Conservation (phyloP, 768 basidiomycete species). For the Candolleomyces efflorescens region DNA sequence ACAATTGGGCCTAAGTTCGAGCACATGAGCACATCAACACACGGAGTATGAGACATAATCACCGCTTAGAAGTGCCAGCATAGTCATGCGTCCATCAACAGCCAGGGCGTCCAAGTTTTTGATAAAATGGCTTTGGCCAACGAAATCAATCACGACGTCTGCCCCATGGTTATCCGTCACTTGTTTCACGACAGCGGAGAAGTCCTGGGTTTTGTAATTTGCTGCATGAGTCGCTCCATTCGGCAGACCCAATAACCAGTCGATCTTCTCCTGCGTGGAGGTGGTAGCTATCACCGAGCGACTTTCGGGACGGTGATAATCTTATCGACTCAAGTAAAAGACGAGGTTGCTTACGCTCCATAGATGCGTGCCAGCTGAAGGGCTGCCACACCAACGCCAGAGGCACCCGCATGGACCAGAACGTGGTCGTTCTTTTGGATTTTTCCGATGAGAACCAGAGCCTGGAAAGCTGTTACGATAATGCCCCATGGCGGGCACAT, state of each 20-base stretch:
- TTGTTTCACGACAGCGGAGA: constrained; percentile 66
- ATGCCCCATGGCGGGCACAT: background rate
- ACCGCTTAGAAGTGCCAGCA: constrained; percentile 68
- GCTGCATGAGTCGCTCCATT: constrained; percentile 70
- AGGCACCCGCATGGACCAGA: constrained; percentile 87
- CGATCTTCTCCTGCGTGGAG: constrained; percentile 77
- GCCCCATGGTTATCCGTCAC: constrained; percentile 69
- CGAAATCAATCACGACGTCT: constrained; percentile 83
- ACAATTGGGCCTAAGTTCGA: constrained; percentile 45
- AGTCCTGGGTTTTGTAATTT: constrained; percentile 85
- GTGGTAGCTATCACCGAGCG: constrained; percentile 79
- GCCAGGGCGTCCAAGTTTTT: constrained; percentile 70
- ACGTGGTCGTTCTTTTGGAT: constrained; percentile 69
- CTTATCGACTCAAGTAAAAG: constrained; percentile 1
- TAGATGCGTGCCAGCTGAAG: constrained; percentile 78
- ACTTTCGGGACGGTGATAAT: constrained; percentile 27
- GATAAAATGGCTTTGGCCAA: constrained; percentile 69
- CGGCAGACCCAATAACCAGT: constrained; percentile 64
- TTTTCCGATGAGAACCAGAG: constrained; percentile 58
- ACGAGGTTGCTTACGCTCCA: constrained; percentile 55
- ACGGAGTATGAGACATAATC: constrained; percentile 9
- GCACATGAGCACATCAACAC: constrained; percentile 10
- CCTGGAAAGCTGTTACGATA: constrained; percentile 38
- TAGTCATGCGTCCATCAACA: constrained; percentile 69
- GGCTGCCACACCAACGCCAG: constrained; percentile 85